These are phyloP conservation scores for Amaranthus palmeri DNA, from an alignment of 148 eudicot genomes.

Conservation along the genomic window DNA sequence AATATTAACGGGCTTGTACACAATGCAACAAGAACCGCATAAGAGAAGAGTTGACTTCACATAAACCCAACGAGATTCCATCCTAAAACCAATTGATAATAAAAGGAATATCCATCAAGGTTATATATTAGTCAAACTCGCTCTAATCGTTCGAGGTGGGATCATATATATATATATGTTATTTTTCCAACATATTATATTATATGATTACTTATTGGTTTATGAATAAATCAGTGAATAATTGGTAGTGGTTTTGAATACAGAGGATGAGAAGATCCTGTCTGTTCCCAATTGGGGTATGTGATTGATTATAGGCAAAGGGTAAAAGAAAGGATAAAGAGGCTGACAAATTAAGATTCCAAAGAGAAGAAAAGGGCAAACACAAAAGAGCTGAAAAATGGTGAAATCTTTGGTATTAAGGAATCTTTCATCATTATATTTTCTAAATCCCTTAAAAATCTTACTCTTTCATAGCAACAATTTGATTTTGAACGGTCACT, in stretches of 20 bases:
- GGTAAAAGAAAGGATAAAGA: conserved; percentile 20
- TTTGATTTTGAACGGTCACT: neutral
- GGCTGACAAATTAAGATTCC: conserved; percentile 18
- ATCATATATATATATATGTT: no score
- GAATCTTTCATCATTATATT: conserved; percentile 9
- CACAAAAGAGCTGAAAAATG: conserved; percentile 16
- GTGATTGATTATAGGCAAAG: conserved; percentile 13
- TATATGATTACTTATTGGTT: no score
- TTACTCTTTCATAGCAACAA: conserved; percentile 5
- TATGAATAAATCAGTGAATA: no score
- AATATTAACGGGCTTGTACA: no score
- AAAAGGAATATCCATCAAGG: conserved; percentile 13
- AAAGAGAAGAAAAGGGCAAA: conserved; percentile 21
- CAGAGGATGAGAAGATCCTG: conserved; percentile 20
- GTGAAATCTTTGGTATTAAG: conserved; percentile 24
- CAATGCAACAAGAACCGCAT: no score
- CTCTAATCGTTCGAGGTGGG: no score
- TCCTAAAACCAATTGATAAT: neutral
- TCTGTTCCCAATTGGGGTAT: conserved; percentile 10
- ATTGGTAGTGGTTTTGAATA: no score
- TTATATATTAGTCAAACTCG: no score
- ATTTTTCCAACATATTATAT: no score
- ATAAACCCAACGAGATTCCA: neutral
- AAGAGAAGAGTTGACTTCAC: no score
- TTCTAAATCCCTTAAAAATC: neutral